Percentiles rank a stretch among this genome's conserved stretches.
Conservation (phyloP, 78 protist genomes). For the Speleostelium caveatum region DNA sequence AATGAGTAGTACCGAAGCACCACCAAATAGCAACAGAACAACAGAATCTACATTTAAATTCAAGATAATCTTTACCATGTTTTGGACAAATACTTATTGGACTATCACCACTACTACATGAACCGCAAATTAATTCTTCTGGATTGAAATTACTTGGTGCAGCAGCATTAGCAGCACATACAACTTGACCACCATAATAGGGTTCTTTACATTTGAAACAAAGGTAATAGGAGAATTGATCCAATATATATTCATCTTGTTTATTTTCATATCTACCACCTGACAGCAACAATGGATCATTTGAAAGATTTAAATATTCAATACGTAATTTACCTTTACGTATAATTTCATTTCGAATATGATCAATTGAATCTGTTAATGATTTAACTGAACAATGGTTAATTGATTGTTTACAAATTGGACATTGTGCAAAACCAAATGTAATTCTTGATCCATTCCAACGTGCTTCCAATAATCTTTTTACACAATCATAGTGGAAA, state of each 20-base stretch:
- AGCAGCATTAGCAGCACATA: conserved; percentile 71
- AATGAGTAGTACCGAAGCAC: conserved; percentile 78
- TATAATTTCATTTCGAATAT: conserved; percentile 51
- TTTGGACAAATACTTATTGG: conserved; percentile 36
- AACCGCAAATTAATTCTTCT: conserved; percentile 84
- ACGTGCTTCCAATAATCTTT: conserved; percentile 37
- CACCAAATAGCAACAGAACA: conserved; percentile 71
- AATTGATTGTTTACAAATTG: conserved; percentile 78
- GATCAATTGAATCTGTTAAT: conserved; percentile 21
- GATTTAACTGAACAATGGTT: conserved; percentile 50
- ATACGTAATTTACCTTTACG: conserved; percentile 62
- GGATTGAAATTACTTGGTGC: conserved; percentile 44
- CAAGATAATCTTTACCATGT: conserved; percentile 77
- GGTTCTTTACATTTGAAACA: conserved; percentile 85
- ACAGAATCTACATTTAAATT: conserved; percentile 74
- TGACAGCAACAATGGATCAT: conserved; percentile 27
- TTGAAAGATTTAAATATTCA: conserved; percentile 17
- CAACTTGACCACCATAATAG: conserved; percentile 82
- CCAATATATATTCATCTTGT: conserved; percentile 62
- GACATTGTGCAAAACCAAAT: conserved; percentile 86
- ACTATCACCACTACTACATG: conserved; percentile 57
- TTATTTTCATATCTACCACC: conserved; percentile 61
- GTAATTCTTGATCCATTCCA: conserved; percentile 86
- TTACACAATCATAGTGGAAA: conserved; percentile 76
- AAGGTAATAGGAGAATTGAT: conserved; percentile 70